Evolutionary conservation across 176 grass and related monocot genomes (phyloP), one percentile per base, ranked within the genome.

Genomic region (Poa pratensis): DNA sequence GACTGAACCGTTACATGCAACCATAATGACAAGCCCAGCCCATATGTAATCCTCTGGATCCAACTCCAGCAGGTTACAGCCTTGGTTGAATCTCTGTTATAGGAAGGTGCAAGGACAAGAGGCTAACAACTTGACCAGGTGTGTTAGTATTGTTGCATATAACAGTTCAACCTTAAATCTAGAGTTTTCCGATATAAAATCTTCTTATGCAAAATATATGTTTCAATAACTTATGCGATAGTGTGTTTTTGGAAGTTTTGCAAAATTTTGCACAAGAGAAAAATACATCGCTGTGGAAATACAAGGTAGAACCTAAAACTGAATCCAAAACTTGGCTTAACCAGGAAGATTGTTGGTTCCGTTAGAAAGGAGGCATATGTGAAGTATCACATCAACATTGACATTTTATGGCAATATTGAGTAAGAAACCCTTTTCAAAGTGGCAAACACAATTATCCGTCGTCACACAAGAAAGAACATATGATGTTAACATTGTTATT

Each of bases 401-500:
- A 75, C 2, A 34, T 28, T 28, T 30, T 28, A 46, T 28, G 58
- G 23, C 23, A 28, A 63, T 23, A 63, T 11, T 62, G 22, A 63
- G 22, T 18, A 15, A 63, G 37, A 24, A 28, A 83, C 42, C 17
- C 53, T 64, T 64, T 63, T 42, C 39, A 70, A 24, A n/a, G 7
- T 40, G 40, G 64, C 17, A 83, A 61, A 83, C 28, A 83, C 4
- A 46, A 61, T 9, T 28, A 30, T 15, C 49, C 4, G 32, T 73
- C 45, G 22, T 46, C 61, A 80, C 43, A 51, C 43, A 49, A 67
- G 43, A 50, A 22, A 64, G 40, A 64, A 49, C 16, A 15, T 51
- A 67, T 11, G 54, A 73, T 79, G 59, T 62, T 3, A 50, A 64
- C 45, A 73, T 16, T 73, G 59, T 65, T 52, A 78, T 40, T 14